phyloP scores from a whole-genome alignment of 2,329 filamentous ascomycete genomes.

The Alternaria sp. region DNA sequence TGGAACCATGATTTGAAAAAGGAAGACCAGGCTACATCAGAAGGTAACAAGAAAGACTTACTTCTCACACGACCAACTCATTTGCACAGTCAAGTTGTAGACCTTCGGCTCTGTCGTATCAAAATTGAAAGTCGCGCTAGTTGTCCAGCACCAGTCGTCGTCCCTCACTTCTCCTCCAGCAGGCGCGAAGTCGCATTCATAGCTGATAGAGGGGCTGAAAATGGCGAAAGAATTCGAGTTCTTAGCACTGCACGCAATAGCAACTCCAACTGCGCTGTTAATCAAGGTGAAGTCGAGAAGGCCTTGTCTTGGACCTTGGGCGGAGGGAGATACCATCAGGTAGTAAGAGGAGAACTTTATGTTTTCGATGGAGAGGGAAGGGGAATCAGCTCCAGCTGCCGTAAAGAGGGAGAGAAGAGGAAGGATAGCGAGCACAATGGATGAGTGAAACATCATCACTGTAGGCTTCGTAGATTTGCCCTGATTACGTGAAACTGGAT shows the following conservation, averaged over 20 bases:
- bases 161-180: not conserved
- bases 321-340: constrained; percentile 13
- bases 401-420: not conserved
- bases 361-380: not conserved
- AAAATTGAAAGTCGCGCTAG: constrained; percentile 9
- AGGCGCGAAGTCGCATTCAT: constrained; percentile 8
- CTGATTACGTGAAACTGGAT: not conserved
- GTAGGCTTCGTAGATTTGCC: not conserved
- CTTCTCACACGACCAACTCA: constrained; percentile 21
- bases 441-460: not conserved
- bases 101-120: constrained; percentile 5
- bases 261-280: constrained; percentile 7
- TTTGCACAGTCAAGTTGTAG: constrained; percentile 8
- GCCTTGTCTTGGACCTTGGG: constrained; percentile 4
- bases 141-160: not conserved
- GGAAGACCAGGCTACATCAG: not conserved
- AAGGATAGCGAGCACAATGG: not conserved
- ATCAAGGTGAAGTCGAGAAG: constrained; percentile 14
- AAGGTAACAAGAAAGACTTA: not conserved
- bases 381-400: not conserved
- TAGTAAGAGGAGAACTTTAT: constrained; percentile 14
- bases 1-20: not conserved
- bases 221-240: constrained; percentile 12
- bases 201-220: constrained; percentile 2
- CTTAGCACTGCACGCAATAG: constrained; percentile 1